A percentile compares a stretch with the other conserved stretches of the same genome.
Evolutionary conservation across 257 asterid genomes (phyloP).

Genomic region (Osmanthus fragrans): DNA sequence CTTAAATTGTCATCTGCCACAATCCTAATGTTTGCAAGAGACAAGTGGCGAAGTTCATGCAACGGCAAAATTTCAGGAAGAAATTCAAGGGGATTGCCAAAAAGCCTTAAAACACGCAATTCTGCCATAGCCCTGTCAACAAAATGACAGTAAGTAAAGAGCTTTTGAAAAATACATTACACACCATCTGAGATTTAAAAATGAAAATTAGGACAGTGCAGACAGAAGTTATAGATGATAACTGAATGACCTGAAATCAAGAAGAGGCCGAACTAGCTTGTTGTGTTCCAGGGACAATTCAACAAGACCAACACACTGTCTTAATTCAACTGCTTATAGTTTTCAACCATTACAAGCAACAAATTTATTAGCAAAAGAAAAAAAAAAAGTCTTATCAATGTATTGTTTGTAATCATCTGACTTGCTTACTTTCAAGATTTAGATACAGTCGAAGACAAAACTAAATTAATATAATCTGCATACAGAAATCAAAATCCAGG

Average conservation of each 20-base stretch:
- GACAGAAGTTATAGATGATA: slow-evolving; percentile 25
- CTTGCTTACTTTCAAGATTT: slow-evolving; percentile 4
- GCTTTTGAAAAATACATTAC: slow-evolving; percentile 26
- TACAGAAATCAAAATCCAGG: slow-evolving; percentile 9
- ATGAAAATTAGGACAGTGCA: slow-evolving; percentile 6
- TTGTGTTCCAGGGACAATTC: slow-evolving; percentile 99
- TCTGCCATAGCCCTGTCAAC: slow-evolving; percentile 86
- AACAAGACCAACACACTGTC: slow-evolving; percentile 79
- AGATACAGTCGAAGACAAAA: slow-evolving; percentile 4
- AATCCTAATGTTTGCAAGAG: slow-evolving; percentile 93
- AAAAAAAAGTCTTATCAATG: neutral
- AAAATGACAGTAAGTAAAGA: slow-evolving; percentile 50
- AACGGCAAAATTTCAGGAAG: slow-evolving; percentile 95
- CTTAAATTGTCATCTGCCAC: slow-evolving; percentile 90
- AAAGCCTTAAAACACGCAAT: slow-evolving; percentile 84
- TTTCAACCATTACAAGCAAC: slow-evolving; percentile 28
- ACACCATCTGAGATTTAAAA: slow-evolving; percentile 10
- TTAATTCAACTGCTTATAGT: slow-evolving; percentile 72
- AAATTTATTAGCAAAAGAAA: slow-evolving; percentile 19
- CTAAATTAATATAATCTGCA: slow-evolving; percentile 13
- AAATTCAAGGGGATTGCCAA: slow-evolving; percentile 96
- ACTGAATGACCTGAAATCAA: slow-evolving; percentile 90
- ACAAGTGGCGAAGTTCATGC: slow-evolving; percentile 85
- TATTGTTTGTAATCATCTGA: slow-evolving; percentile 9
- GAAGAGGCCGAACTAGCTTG: slow-evolving; percentile 97